A percentile compares a stretch with the other conserved stretches of the same genome.
These are phyloP conservation scores for Petunia axillaris DNA, from an alignment of 257 asterid species.

Conservation along the genomic window DNA sequence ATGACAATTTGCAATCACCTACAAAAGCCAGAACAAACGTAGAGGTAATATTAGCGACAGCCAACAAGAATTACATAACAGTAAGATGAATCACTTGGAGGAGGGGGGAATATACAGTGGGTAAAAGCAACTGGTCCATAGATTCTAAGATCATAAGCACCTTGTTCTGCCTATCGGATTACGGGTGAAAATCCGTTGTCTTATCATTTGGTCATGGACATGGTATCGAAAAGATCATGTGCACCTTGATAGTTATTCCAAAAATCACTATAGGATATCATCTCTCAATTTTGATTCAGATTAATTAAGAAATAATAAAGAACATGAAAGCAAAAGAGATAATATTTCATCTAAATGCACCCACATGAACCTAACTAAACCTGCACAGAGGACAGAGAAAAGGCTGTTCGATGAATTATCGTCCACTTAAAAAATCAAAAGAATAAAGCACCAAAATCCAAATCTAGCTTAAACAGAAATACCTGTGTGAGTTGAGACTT, in stretches of 20 bases:
- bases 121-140: not conserved
- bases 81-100: not conserved
- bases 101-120: not conserved
- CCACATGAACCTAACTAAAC: not conserved
- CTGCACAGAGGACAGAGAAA: not conserved
- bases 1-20: conserved; percentile 81
- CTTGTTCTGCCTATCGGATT: not conserved
- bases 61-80: not conserved
- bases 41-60: conserved; percentile 2
- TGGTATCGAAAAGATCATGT: not conserved
- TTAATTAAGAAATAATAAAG: not conserved
- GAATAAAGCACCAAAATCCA: not conserved
- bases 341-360: not conserved
- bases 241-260: not conserved
- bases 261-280: not conserved
- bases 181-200: too few species aligned
- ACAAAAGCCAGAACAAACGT: conserved; percentile 28
- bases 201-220: too few species aligned
- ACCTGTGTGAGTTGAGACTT: not conserved
- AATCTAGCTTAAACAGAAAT: conserved; percentile 1
- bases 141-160: not conserved
- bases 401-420: not conserved
- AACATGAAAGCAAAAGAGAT: not conserved
- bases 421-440: not conserved
- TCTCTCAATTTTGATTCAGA: not conserved